Percentiles rank a stretch among this genome's conserved stretches.
These are phyloP conservation scores for Lipomyces sp. DNA, from an alignment of 805 yeast genomes.

Conservation along the genomic window DNA sequence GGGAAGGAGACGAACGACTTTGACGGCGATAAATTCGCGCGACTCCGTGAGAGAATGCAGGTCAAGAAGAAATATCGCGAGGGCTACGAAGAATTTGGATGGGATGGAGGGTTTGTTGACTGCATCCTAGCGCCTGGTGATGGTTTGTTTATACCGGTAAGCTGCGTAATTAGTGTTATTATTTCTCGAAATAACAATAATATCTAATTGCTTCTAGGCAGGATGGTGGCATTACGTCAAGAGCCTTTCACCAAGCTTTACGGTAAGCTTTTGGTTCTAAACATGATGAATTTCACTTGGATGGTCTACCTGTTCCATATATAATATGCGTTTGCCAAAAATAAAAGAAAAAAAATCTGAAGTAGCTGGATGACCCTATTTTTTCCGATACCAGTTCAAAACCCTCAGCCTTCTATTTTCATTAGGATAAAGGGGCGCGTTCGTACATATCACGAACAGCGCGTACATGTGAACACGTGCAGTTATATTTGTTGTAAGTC, in stretches of 20 bases:
- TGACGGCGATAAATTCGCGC: constrained; percentile 10
- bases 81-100: constrained; percentile 37
- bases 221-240: constrained; percentile 43
- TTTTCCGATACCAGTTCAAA: too few relatives aligned
- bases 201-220: constrained; percentile 9
- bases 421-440: too few relatives aligned
- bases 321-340: too few relatives aligned
- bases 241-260: constrained; percentile 36
- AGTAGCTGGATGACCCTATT: too few relatives aligned
- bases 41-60: constrained; percentile 1
- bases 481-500: too few relatives aligned
- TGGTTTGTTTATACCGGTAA: constrained; percentile 39
- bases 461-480: too few relatives aligned
- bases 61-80: constrained; percentile 34
- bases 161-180: background rate
- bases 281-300: background rate
- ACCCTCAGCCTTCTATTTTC: too few relatives aligned
- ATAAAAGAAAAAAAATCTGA: too few relatives aligned
- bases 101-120: constrained; percentile 38
- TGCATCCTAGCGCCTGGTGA: constrained; percentile 41
- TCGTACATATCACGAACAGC: too few relatives aligned
- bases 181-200: background rate
- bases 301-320: background rate
- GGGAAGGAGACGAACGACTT: background rate
- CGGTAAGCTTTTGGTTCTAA: constrained; percentile 42